Evolutionary conservation across 1,139 yeast species (phyloP), one percentile per base, ranked within the genome.

Genomic region (Candida albicans): DNA sequence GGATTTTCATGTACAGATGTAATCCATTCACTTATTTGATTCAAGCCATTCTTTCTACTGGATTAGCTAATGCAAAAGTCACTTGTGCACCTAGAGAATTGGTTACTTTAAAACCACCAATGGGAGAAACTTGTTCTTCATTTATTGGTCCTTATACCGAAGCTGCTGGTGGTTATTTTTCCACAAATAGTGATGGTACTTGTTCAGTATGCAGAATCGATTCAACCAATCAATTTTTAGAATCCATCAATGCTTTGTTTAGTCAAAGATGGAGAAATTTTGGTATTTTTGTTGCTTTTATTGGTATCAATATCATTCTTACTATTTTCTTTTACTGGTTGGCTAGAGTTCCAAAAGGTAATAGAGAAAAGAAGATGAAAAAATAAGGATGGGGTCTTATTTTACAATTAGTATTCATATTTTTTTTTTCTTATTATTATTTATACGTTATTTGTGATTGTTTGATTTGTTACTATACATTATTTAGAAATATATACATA

Each of bases 341-440:
- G 40, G 81, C 82, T 9, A 81, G 96, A 70, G 95, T 87, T 46
- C 95, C 95, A 50, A 71, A 68, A 83, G 67, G 63, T 45, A 46
- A 42, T 9, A 48, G 51, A 41, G 45, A 44, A 34, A 47, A 54
- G 64, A 66, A 35, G 52, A 44, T 55, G 40, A 70, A 39, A 33
- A 37, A 30, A 34, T 33, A 27, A 13, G 13, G 32, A n/a, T n/a
- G n/a, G n/a, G n/a, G n/a, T n/a, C n/a, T n/a, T n/a, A n/a, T n/a
- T n/a, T n/a, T n/a, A n/a, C n/a, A n/a, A n/a, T n/a, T n/a, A n/a
- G n/a, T n/a, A n/a, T 28, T 28, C 5, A 28, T 28, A 7, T 7
- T 7, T 28, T 8, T 28, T 28, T 28, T 25, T 25, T 25, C 7
- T 25, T 25, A 25, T 25, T 25, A 25, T 25, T 25, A 18, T 18